These are phyloP conservation scores for Aspergillus panamensis DNA, from an alignment of 495 filamentous ascomycete species.

Conservation along the genomic window DNA sequence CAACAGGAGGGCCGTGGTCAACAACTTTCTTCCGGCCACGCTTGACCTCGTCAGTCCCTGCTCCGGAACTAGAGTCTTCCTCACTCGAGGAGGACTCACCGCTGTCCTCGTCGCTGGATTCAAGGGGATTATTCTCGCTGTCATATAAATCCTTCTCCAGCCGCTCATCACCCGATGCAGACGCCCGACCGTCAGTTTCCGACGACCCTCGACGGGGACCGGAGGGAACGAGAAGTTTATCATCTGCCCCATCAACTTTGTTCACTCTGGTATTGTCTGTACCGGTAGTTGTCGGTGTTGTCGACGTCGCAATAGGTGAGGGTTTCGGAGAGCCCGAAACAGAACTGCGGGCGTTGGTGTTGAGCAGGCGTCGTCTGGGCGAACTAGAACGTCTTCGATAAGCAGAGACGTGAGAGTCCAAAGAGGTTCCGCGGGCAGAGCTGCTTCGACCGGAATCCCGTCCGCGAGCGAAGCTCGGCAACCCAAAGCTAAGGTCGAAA, in stretches of 20 bases:
- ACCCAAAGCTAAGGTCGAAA: slow-evolving; percentile 34
- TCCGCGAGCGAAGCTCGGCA: slow-evolving; percentile 37
- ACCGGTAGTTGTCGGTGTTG: background rate
- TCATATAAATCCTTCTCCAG: slow-evolving; percentile 73
- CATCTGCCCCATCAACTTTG: slow-evolving; percentile 45
- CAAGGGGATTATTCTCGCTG: slow-evolving; percentile 47
- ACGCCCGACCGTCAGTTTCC: slow-evolving; percentile 25
- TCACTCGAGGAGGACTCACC: slow-evolving; percentile 48
- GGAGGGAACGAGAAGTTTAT: slow-evolving; percentile 47
- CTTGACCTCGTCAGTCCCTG: slow-evolving; percentile 28
- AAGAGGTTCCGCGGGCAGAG: slow-evolving; percentile 47
- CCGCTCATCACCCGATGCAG: slow-evolving; percentile 48
- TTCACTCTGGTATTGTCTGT: background rate
- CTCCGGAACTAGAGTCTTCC: slow-evolving; percentile 36
- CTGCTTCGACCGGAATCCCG: slow-evolving; percentile 44
- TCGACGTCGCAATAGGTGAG: slow-evolving; percentile 40
- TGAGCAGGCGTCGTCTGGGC: slow-evolving; percentile 44
- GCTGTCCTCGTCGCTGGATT: slow-evolving; percentile 52
- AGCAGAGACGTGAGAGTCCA: slow-evolving; percentile 62
- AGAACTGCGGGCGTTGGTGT: slow-evolving; percentile 28
- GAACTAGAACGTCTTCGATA: slow-evolving; percentile 58
- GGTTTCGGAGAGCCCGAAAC: slow-evolving; percentile 36
- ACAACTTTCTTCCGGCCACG: slow-evolving; percentile 29
- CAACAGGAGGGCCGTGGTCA: slow-evolving; percentile 22
- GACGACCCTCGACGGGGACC: slow-evolving; percentile 31